phyloP scores from a whole-genome alignment of 2,329 filamentous ascomycete genomes.

The Macrophomina tecta region DNA sequence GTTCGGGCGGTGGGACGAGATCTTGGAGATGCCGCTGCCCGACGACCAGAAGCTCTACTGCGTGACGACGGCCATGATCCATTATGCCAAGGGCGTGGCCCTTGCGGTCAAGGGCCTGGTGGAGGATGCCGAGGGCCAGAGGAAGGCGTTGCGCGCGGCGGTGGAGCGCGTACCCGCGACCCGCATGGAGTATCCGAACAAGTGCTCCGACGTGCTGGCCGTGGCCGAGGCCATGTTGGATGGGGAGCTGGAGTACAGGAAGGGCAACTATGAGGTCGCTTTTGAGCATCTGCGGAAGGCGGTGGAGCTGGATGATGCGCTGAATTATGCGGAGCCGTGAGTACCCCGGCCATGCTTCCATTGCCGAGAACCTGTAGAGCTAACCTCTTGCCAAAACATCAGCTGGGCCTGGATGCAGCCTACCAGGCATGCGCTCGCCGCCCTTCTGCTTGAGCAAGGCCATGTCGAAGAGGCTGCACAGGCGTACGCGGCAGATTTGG shows the following conservation, averaged over 20 bases:
- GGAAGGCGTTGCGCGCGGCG: slow-evolving; percentile 59
- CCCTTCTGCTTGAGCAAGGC: slow-evolving; percentile 72
- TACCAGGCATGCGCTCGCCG: slow-evolving; percentile 72
- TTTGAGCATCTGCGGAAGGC: slow-evolving; percentile 65
- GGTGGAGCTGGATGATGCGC: slow-evolving; percentile 64
- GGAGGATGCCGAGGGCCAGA: slow-evolving; percentile 60
- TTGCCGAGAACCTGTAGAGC: background rate
- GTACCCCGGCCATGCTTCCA: background rate
- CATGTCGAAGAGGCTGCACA: slow-evolving; percentile 45
- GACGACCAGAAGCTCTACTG: slow-evolving; percentile 67
- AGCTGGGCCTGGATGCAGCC: slow-evolving; percentile 80
- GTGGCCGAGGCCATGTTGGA: slow-evolving; percentile 70
- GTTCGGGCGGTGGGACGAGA: slow-evolving; percentile 74
- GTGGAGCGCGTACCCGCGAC: slow-evolving; percentile 60
- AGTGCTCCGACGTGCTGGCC: slow-evolving; percentile 65
- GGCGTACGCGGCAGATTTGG: slow-evolving; percentile 49
- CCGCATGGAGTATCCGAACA: slow-evolving; percentile 73
- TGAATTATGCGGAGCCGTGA: slow-evolving; percentile 73
- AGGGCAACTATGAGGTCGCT: slow-evolving; percentile 62
- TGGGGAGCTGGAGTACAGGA: slow-evolving; percentile 75
- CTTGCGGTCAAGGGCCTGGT: slow-evolving; percentile 64
- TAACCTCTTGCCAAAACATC: background rate
- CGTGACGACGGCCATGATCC: slow-evolving; percentile 69
- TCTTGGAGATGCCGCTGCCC: slow-evolving; percentile 64
- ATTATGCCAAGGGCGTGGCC: slow-evolving; percentile 74